phyloP scores from a whole-genome alignment of 169 alveolate genomes.

The Plasmodium yoelii region DNA sequence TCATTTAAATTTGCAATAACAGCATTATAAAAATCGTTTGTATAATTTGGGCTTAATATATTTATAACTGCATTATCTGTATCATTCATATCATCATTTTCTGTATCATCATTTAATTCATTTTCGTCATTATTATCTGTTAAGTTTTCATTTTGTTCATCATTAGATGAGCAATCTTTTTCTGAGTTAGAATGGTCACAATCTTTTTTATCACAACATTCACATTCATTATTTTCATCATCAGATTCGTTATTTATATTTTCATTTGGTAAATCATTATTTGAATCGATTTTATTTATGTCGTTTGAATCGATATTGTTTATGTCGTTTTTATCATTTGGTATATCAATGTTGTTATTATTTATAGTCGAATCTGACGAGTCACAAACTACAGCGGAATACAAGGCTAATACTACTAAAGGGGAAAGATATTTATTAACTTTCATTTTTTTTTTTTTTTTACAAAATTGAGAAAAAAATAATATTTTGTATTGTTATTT shows the following conservation, averaged over 20 bases:
- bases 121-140: not conserved
- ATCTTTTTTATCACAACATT: not conserved
- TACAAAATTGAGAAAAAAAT: too few relatives aligned
- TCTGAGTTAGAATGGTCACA: not conserved
- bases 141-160: not conserved
- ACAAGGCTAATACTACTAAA: too few relatives aligned
- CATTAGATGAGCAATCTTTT: not conserved
- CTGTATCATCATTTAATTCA: not conserved
- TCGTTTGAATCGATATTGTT: not conserved
- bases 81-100: not conserved
- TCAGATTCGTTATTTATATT: not conserved
- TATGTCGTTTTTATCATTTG: not conserved
- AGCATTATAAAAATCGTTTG: slow-evolving; percentile 13
- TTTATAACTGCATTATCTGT: not conserved
- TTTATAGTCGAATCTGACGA: too few relatives aligned
- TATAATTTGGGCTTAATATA: not conserved
- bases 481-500: too few relatives aligned
- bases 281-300: not conserved
- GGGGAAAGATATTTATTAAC: too few relatives aligned
- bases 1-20: slow-evolving; percentile 6
- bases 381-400: too few relatives aligned
- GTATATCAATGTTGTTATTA: too few relatives aligned
- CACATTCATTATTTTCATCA: not conserved
- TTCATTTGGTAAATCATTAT: not conserved
- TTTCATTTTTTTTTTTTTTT: too few relatives aligned